These are phyloP conservation scores for Golubevia pallescens DNA, from an alignment of 1,284 basidiomycete genomes.

Conservation along the genomic window DNA sequence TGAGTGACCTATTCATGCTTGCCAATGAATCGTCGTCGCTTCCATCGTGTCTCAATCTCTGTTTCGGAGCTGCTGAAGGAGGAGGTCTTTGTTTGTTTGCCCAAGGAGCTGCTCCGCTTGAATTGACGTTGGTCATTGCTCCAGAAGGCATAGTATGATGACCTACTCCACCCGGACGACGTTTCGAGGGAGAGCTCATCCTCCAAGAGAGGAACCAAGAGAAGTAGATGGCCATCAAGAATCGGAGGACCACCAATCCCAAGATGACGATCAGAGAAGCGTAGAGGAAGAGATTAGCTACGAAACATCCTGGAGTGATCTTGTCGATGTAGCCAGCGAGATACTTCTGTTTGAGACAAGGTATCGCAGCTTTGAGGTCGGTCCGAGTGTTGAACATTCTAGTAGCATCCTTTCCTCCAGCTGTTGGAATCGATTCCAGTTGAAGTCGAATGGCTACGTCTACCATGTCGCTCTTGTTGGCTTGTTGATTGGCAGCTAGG, in stretches of 20 bases:
- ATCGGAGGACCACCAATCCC: conserved; percentile 85
- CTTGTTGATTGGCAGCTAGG: conserved; percentile 29
- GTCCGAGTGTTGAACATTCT: conserved; percentile 41
- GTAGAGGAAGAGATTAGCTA: conserved; percentile 87
- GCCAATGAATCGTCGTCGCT: conserved; percentile 10
- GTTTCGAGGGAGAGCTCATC: conserved; percentile 2
- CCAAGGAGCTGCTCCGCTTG: conserved; percentile 91
- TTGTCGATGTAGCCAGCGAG: conserved; percentile 92
- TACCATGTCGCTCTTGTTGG: conserved; percentile 43
- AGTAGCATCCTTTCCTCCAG: conserved; percentile 45
- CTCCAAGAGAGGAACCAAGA: conserved; percentile 83
- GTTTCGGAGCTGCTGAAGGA: conserved; percentile 24
- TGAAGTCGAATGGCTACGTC: conserved; percentile 48
- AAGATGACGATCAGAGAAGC: conserved; percentile 89
- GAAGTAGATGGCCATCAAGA: conserved; percentile 94
- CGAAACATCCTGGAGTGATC: conserved; percentile 92
- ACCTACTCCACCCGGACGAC: conserved; percentile 72
- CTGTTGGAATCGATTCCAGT: conserved; percentile 16
- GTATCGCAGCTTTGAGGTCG: conserved; percentile 32
- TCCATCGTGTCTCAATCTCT: conserved; percentile 19
- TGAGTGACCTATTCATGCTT: not conserved
- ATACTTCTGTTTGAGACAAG: conserved; percentile 52
- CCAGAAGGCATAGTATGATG: conserved; percentile 95
- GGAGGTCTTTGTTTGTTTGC: conserved; percentile 47
- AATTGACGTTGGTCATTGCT: conserved; percentile 86